Percentiles rank a stretch among this genome's conserved stretches.
Conservation (phyloP, 1,139 yeast species). For the Eremothecium coryli region DNA sequence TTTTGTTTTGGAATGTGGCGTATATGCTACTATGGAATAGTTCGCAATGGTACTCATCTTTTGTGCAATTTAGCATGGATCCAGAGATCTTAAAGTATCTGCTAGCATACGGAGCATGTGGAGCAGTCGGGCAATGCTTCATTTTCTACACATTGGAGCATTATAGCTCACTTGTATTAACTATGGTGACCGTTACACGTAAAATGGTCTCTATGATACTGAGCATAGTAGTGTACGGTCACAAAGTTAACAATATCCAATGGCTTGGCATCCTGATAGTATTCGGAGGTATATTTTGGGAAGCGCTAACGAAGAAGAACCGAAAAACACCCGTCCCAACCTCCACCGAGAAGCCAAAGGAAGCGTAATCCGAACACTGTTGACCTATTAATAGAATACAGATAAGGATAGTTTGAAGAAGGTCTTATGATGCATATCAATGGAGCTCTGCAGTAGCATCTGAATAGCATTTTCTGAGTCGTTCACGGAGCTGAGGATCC, state of each 20-base stretch:
- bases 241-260: conserved; percentile 50
- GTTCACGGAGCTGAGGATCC: conserved; percentile 31
- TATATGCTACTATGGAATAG: conserved; percentile 27
- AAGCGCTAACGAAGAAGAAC: conserved; percentile 35
- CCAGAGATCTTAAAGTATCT: conserved; percentile 52
- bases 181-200: conserved; percentile 91
- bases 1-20: conserved; percentile 36
- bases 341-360: background rate
- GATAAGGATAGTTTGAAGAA: no score
- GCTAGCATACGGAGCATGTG: conserved; percentile 61
- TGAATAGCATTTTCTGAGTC: conserved; percentile 16
- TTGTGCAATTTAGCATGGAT: conserved; percentile 32
- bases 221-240: conserved; percentile 81
- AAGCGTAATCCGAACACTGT: no score
- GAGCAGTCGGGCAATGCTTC: conserved; percentile 88
- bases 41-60: conserved; percentile 16
- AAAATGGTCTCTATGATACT: conserved; percentile 92
- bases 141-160: conserved; percentile 75
- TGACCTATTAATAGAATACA: no score
- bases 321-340: no score
- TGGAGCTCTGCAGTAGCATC: no score
- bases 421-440: no score
- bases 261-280: conserved; percentile 75
- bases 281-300: conserved; percentile 70
- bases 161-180: conserved; percentile 75